Evolutionary conservation across 257 asterid genomes (phyloP).

Genomic region (Ilex aquifolium): DNA sequence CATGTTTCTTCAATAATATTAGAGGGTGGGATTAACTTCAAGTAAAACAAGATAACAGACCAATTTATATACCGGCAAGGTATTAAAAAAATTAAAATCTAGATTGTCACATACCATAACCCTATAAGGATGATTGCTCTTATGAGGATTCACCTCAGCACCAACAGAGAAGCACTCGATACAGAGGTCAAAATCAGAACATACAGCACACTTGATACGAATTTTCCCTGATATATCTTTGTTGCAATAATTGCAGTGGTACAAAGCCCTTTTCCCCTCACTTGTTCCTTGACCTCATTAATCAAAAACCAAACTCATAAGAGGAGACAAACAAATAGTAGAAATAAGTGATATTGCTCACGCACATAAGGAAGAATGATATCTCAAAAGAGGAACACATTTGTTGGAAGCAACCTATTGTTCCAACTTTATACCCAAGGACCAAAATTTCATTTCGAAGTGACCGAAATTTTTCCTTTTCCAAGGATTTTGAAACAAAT

Average conservation of each 20-base stretch:
- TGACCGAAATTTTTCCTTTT: too few relatives aligned
- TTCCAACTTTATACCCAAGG: too few relatives aligned
- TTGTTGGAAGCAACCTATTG: too few relatives aligned
- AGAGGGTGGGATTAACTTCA: too few relatives aligned
- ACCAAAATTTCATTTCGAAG: too few relatives aligned
- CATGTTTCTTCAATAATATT: too few relatives aligned
- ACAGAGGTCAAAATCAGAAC: constrained; percentile 83
- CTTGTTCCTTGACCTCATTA: constrained; percentile 58
- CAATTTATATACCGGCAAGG: too few relatives aligned
- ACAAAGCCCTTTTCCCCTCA: constrained; percentile 73
- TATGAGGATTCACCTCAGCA: constrained; percentile 82
- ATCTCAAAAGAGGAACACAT: too few relatives aligned
- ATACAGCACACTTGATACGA: constrained; percentile 82
- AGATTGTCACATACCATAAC: constrained; percentile 63
- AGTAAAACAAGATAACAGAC: too few relatives aligned
- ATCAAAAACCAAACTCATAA: constrained; percentile 15
- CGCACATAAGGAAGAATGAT: too few relatives aligned
- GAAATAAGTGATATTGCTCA: not conserved
- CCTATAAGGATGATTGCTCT: constrained; percentile 68
- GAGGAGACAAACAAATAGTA: constrained; percentile 9
- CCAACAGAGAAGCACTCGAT: constrained; percentile 89
- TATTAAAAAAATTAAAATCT: not conserved
- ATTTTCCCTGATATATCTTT: constrained; percentile 71
- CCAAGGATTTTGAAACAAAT: too few relatives aligned
- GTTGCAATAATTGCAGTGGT: constrained; percentile 82